Percentiles rank a stretch among this genome's conserved stretches.
phyloP scores from a whole-genome alignment of 495 filamentous ascomycete genomes.

The Podospora appendiculata region DNA sequence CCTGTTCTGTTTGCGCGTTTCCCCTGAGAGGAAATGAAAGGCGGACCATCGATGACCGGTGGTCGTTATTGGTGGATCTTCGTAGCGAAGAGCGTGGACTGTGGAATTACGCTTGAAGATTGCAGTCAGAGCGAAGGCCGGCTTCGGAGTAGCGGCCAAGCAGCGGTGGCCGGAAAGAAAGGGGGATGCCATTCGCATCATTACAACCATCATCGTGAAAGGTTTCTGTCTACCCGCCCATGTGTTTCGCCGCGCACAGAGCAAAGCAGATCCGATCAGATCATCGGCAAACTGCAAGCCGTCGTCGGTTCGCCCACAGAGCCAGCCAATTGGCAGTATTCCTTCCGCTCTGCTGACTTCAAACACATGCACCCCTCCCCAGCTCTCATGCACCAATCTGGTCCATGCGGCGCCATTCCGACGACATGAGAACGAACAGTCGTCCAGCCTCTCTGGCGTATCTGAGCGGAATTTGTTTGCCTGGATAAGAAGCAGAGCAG shows the following conservation, averaged over 20 bases:
- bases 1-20: no score
- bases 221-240: no score
- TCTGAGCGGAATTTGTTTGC: neutral
- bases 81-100: no score
- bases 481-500: slow-evolving; percentile 1
- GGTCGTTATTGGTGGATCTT: no score
- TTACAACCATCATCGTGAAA: no score
- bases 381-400: slow-evolving; percentile 14
- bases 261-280: slow-evolving; percentile 1
- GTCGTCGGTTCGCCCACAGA: slow-evolving; percentile 8
- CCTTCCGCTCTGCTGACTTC: slow-evolving; percentile 24
- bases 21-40: no score
- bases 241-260: slow-evolving; percentile 12
- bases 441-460: neutral
- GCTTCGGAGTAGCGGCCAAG: no score
- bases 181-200: no score
- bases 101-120: no score
- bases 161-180: no score
- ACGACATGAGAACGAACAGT: slow-evolving; percentile 8
- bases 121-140: no score
- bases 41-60: no score
- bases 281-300: slow-evolving; percentile 3
- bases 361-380: slow-evolving; percentile 20
- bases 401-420: slow-evolving; percentile 17
- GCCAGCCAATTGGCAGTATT: slow-evolving; percentile 24